Evolutionary conservation across 495 filamentous ascomycete genomes (phyloP).

Genomic region (Geopyxis carbonaria): DNA sequence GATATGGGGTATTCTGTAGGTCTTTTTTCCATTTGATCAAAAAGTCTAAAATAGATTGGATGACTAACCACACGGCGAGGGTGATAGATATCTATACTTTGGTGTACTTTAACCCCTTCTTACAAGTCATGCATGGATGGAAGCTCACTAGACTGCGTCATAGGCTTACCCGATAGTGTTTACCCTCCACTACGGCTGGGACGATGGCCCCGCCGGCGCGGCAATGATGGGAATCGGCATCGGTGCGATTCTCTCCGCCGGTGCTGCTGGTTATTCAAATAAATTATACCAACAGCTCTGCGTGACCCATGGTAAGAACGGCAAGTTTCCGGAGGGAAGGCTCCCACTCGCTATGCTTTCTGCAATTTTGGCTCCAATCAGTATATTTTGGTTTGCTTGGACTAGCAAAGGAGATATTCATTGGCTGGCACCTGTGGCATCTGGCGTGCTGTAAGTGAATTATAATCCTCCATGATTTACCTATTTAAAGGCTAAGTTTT

Average conservation of each 20-base stretch:
- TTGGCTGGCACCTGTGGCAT: constrained; percentile 49
- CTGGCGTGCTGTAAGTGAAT: constrained; percentile 39
- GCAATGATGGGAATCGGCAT: constrained; percentile 42
- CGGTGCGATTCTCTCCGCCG: constrained; percentile 35
- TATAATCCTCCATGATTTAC: no score
- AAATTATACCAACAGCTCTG: constrained; percentile 27
- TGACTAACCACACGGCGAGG: no score
- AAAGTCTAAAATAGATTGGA: no score
- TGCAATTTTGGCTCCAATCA: constrained; percentile 33
- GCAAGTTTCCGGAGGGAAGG: constrained; percentile 25
- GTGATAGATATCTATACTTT: constrained; percentile 21
- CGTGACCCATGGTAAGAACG: no score
- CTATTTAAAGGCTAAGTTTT: no score
- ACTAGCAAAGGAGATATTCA: constrained; percentile 47
- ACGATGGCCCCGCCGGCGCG: constrained; percentile 37
- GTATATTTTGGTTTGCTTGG: constrained; percentile 49
- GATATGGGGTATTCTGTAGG: constrained; percentile 65
- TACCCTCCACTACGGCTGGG: constrained; percentile 36
- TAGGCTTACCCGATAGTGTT: constrained; percentile 53
- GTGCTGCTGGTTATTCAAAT: constrained; percentile 24
- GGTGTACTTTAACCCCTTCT: no score
- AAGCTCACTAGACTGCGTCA: background rate
- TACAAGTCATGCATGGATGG: background rate
- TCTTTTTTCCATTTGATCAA: constrained; percentile 40
- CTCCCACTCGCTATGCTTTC: constrained; percentile 31